Evolutionary conservation across 495 filamentous ascomycete species (phyloP).

Genomic region (Penicillium simplicissimum): DNA sequence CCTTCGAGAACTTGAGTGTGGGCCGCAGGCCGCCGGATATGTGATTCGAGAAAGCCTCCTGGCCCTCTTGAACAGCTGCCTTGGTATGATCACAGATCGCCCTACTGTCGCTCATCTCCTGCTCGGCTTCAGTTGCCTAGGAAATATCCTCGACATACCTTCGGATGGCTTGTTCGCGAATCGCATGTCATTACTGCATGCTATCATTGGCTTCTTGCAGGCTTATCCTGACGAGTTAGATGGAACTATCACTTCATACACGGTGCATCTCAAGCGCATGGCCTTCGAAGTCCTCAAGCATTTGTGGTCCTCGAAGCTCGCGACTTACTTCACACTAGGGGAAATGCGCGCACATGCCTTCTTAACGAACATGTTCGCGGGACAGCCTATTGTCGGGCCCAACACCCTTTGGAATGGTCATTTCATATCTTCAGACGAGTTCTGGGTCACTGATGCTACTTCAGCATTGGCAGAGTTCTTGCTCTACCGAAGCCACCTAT

Average conservation of each 20-base stretch:
- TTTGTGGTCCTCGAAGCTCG: conserved; percentile 84
- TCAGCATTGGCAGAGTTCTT: conserved; percentile 72
- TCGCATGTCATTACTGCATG: conserved; percentile 77
- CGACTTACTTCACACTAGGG: conserved; percentile 66
- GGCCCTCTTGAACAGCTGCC: conserved; percentile 75
- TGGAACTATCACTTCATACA: conserved; percentile 67
- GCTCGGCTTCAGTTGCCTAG: conserved; percentile 79
- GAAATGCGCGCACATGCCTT: conserved; percentile 78
- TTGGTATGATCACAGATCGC: conserved; percentile 65
- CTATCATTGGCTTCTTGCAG: conserved; percentile 66
- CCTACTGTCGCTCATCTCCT: conserved; percentile 88
- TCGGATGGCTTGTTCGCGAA: conserved; percentile 63
- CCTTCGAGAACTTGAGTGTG: conserved; percentile 62
- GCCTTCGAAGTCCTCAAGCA: conserved; percentile 75
- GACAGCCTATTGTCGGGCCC: conserved; percentile 62
- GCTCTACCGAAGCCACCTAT: conserved; percentile 66
- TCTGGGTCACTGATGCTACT: conserved; percentile 63
- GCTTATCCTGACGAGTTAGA: conserved; percentile 61
- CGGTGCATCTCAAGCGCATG: conserved; percentile 68
- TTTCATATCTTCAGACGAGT: conserved; percentile 54
- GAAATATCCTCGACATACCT: conserved; percentile 63
- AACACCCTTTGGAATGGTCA: conserved; percentile 69
- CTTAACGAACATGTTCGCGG: conserved; percentile 66
- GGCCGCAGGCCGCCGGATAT: conserved; percentile 64
- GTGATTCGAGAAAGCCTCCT: conserved; percentile 76